Percentiles rank a stretch among this genome's conserved stretches.
phyloP scores from a whole-genome alignment of 805 yeast species.

The Lachancea cidri region DNA sequence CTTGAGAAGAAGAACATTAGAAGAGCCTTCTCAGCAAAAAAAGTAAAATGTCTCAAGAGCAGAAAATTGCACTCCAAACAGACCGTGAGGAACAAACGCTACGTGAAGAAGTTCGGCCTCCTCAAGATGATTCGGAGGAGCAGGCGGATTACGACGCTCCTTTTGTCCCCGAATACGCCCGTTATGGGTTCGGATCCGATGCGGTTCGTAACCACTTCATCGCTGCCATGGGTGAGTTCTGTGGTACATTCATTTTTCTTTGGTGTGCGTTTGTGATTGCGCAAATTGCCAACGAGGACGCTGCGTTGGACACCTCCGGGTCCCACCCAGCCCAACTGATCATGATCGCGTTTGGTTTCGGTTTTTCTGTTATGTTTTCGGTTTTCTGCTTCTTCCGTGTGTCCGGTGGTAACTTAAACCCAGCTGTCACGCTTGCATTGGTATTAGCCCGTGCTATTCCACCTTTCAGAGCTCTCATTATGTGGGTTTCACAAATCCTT shows the following conservation, averaged over 20 bases:
- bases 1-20: too few species aligned
- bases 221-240: slow-evolving; percentile 75
- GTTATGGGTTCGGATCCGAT: slow-evolving; percentile 37
- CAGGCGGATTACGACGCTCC: slow-evolving; percentile 5
- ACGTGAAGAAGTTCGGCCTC: background rate
- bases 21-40: too few species aligned
- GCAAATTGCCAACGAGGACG: slow-evolving; percentile 67
- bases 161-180: slow-evolving; percentile 19
- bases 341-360: slow-evolving; percentile 83
- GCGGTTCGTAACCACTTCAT: slow-evolving; percentile 53
- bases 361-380: slow-evolving; percentile 64
- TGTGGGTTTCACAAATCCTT: slow-evolving; percentile 64
- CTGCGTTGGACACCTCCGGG: slow-evolving; percentile 28
- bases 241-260: slow-evolving; percentile 80
- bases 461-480: slow-evolving; percentile 61
- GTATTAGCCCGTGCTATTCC: slow-evolving; percentile 69
- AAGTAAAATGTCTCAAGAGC: slow-evolving; percentile 1
- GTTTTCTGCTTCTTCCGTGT: slow-evolving; percentile 45
- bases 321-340: slow-evolving; percentile 63
- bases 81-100: slow-evolving; percentile 3
- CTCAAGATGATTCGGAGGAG: background rate
- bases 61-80: background rate
- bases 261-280: slow-evolving; percentile 82
- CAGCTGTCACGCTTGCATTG: slow-evolving; percentile 76
- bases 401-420: slow-evolving; percentile 88